Base-by-base conservation (phyloP, 139 green algal species). In the Yamagishiella unicocca region DNA sequence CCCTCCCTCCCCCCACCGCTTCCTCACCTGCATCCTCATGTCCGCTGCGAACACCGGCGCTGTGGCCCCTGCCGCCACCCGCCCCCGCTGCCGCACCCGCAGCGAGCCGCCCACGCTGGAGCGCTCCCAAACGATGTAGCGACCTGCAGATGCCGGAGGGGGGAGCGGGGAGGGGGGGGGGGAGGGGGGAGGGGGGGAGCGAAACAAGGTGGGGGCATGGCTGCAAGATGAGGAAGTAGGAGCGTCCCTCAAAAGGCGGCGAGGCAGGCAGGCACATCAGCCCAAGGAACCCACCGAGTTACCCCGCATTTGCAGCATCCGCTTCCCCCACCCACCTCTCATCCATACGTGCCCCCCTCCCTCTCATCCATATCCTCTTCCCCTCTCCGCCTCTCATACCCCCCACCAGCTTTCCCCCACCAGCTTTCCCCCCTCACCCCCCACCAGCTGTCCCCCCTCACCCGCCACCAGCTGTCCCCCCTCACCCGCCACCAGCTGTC, bases 101-200 rank as follows among this genome's bases (percentile, higher is more conserved):
- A 95, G 77, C 29, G 55, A 55, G 0, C 68, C 79, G 17, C 79
- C 72, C 12, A 31, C 19, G 0, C 46, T 27, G 17, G 84, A 29
- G 22, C 90, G 77, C 90, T 97, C 93, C 94, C 94, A 97, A 38
- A 97, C 85, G 14, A 91, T 53, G 72, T 90, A 93, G 62, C 89
- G 87, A 1, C 81, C 74, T 85, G 79, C 2, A 38, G 33, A 21
- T 42, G 66, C 2, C 25, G 68, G 19, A 31, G 17, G n/a, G 58
- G 50, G 50, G 50, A 17, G 50, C 17, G 12, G 50, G 50, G 50
- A 58, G 50, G 50, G 50, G 50, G 50, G 50, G 50, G 12, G 12
- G 50, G 50, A 58, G 17, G 50, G 50, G 50, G 50, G 50, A 58
- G 17, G 50, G 50, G 50, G 50, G 50, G 50, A 58, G 50, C 50